Percentiles rank a stretch among this genome's conserved stretches.
phyloP scores from a whole-genome alignment of 306 rosid genomes.

The Glycyrrhiza uralensis region DNA sequence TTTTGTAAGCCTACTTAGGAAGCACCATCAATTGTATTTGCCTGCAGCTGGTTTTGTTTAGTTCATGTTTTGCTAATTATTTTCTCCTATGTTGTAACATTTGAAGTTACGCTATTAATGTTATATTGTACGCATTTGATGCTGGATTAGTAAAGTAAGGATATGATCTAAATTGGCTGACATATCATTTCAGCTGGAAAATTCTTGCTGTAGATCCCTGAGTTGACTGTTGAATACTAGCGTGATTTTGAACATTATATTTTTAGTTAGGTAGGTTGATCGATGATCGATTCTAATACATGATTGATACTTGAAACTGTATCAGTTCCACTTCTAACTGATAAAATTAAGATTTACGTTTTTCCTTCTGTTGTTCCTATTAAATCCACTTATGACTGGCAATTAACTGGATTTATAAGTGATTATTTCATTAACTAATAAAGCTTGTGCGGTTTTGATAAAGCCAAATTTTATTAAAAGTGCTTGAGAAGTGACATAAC shows the following conservation, averaged over 20 bases:
- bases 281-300: neutral
- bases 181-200: neutral
- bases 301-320: neutral
- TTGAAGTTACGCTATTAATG: neutral
- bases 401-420: neutral
- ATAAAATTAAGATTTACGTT: neutral
- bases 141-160: neutral
- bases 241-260: neutral
- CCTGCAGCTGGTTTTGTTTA: neutral
- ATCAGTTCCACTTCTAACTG: neutral
- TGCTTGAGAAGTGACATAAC: neutral
- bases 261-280: neutral
- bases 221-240: neutral
- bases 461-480: neutral
- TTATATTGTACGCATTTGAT: neutral
- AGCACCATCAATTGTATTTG: constrained; percentile 16
- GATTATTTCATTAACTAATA: neutral
- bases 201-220: neutral
- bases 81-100: neutral
- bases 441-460: neutral
- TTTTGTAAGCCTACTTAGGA: constrained; percentile 4
- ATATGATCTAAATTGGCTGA: neutral
- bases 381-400: neutral
- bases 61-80: constrained; percentile 22
- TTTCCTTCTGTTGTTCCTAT: neutral